Conservation (phyloP, 2,329 filamentous ascomycete genomes). For the Cladophialophora carrionii region DNA sequence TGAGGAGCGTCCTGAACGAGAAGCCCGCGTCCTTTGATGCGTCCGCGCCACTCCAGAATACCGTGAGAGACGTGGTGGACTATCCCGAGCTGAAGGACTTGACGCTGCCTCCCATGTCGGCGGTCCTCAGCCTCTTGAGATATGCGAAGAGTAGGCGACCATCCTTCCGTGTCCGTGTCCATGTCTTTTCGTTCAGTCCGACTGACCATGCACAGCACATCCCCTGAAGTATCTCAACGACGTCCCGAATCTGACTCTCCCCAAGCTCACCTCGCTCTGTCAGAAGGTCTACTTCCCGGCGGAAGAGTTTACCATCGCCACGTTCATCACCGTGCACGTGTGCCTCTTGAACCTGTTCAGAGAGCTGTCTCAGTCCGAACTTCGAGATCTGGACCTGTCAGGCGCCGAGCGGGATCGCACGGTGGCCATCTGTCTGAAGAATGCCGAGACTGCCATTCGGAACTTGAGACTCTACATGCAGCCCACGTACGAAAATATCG, state of each 20-base stretch:
- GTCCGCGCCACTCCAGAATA: neutral
- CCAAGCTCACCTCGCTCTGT: constrained; percentile 46
- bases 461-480: constrained; percentile 62
- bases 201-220: constrained; percentile 17
- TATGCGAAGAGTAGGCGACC: constrained; percentile 22
- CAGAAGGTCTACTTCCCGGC: constrained; percentile 50
- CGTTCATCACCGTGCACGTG: constrained; percentile 48
- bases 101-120: constrained; percentile 22
- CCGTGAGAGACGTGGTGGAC: constrained; percentile 17
- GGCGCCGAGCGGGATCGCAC: constrained; percentile 42
- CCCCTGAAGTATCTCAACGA: constrained; percentile 32
- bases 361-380: constrained; percentile 22
- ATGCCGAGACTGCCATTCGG: constrained; percentile 51
- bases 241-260: constrained; percentile 39
- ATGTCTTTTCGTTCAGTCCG: too few species aligned
- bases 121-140: constrained; percentile 24
- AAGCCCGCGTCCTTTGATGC: constrained; percentile 1
- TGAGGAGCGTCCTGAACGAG: constrained; percentile 23
- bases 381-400: constrained; percentile 33
- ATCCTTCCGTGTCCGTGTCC: neutral
- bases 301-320: constrained; percentile 47
- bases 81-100: constrained; percentile 25
- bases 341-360: constrained; percentile 46
- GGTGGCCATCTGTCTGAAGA: constrained; percentile 46
- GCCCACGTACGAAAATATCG: constrained; percentile 59